Percentiles rank a stretch among this genome's conserved stretches.
Evolutionary conservation across 192 early-diverging fungal genomes (phyloP).

Genomic region (Funneliformis geosporum): DNA sequence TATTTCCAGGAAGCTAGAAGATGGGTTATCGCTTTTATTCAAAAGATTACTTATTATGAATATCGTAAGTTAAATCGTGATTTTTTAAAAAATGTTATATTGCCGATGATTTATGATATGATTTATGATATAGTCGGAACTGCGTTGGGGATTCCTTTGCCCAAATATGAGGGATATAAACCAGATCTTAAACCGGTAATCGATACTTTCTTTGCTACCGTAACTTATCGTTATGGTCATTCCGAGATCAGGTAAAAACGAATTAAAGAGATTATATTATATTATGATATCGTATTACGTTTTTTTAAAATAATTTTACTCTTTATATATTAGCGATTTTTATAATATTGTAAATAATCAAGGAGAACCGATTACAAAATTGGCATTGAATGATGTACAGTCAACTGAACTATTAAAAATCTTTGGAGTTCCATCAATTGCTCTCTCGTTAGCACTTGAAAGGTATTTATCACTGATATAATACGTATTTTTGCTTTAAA

Average conservation of each 20-base stretch:
- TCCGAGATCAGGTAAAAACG: neutral
- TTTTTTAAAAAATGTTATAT: neutral
- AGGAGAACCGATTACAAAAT: neutral
- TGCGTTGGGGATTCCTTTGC: neutral
- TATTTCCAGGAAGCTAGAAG: constrained; percentile 16
- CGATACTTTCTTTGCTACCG: constrained; percentile 7
- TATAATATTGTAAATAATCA: constrained; percentile 13
- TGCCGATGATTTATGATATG: neutral
- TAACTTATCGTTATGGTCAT: constrained; percentile 1
- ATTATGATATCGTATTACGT: too few relatives aligned
- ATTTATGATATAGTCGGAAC: neutral
- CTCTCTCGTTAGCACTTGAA: neutral
- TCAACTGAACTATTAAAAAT: neutral
- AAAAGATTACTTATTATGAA: constrained; percentile 18
- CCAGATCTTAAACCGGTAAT: neutral
- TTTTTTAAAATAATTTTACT: neutral
- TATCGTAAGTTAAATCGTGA: neutral
- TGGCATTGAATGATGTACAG: neutral
- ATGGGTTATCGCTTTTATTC: constrained; percentile 4
- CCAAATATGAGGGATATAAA: constrained; percentile 3
- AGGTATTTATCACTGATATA: neutral
- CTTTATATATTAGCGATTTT: neutral
- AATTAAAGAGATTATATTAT: neutral
- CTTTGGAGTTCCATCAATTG: neutral
- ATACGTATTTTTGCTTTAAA: neutral